Evolutionary conservation across 192 early-diverging fungal genomes (phyloP).

Genomic region (Dissophora ornata): DNA sequence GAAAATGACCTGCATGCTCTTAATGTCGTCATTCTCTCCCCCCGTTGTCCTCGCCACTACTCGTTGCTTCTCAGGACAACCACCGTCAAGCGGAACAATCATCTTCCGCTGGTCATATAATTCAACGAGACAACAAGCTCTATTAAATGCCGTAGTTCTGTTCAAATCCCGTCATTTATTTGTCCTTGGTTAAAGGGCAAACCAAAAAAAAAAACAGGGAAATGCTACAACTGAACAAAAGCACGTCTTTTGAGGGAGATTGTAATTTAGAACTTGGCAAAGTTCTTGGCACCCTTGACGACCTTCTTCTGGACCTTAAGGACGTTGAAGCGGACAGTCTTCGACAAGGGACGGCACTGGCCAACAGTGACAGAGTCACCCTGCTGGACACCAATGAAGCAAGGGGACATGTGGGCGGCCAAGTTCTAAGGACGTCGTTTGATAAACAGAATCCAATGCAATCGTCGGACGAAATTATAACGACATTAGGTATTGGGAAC

Average conservation of each 20-base stretch:
- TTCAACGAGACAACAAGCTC: too few relatives aligned
- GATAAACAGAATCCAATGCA: too few relatives aligned
- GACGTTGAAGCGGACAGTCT: slow-evolving; percentile 99
- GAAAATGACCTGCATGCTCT: too few relatives aligned
- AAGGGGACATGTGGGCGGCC: slow-evolving; percentile 60
- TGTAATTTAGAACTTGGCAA: slow-evolving; percentile 61
- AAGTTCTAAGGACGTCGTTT: slow-evolving; percentile 98
- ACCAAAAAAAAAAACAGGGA: neutral
- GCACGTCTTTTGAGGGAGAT: too few relatives aligned
- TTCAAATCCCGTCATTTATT: neutral
- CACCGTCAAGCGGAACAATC: too few relatives aligned
- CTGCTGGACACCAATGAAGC: slow-evolving; percentile 88
- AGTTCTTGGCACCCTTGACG: slow-evolving; percentile 61
- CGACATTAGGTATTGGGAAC: too few relatives aligned
- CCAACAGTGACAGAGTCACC: slow-evolving; percentile 98
- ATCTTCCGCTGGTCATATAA: too few relatives aligned
- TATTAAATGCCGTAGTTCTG: neutral
- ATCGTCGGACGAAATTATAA: slow-evolving; percentile 86
- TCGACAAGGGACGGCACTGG: slow-evolving; percentile 99
- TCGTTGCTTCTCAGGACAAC: too few relatives aligned
- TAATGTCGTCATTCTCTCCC: too few relatives aligned
- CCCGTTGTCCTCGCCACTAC: too few relatives aligned
- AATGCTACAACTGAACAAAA: slow-evolving; percentile 19
- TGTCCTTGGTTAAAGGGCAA: neutral
- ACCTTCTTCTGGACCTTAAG: slow-evolving; percentile 90